Base-by-base conservation (phyloP, 805 yeast species). In the Schwanniomyces vanrijiae region DNA sequence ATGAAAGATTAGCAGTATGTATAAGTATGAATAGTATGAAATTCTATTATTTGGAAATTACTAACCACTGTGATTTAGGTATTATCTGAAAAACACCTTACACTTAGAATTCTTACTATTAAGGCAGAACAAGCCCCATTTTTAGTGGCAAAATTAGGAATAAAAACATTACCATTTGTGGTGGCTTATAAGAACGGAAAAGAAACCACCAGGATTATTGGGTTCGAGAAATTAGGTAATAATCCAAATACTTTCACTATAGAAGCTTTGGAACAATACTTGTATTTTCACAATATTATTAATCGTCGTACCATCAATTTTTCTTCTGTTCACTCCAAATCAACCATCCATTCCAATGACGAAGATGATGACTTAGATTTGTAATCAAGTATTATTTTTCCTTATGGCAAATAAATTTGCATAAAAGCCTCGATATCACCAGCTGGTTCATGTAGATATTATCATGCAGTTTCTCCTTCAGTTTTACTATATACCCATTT, bases 111-210 rank as follows among this genome's bases (percentile, higher is more conserved):
- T 48, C 62, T 77, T 18, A 72, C 77, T 40, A 76, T 86, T 3
- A 71, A 76, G 45, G 96, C 88, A 0, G 77, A 72, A 29, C 67
- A 77, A 33, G 86, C 91, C 1, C 90, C 95, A 3, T 89, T 89
- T 58, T 67, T 90, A 39, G 89, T 82, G 4, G 66, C 81, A 2
- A 82, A 81, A 58, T 72, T 90, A 34, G 68, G 72, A 2, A 74
- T 90, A 42, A 80, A 84, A 59, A 82, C 85, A 9, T 69, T 89
- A 4, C 96, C 96, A 0, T 84, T 83, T 53, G 82, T 88, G 2
- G 64, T 86, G 1, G 70, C 82, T 7, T 89, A 84, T 58, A 68
- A 66, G 10, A 68, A 77, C 31, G 91, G 91, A 1, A 64, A 73
- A 38, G 92, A 87, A 55, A 59, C 70, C 3, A 73, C 76, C 11